Conservation (phyloP, 2,329 filamentous ascomycete genomes). For the Talaromyces pinophilus region DNA sequence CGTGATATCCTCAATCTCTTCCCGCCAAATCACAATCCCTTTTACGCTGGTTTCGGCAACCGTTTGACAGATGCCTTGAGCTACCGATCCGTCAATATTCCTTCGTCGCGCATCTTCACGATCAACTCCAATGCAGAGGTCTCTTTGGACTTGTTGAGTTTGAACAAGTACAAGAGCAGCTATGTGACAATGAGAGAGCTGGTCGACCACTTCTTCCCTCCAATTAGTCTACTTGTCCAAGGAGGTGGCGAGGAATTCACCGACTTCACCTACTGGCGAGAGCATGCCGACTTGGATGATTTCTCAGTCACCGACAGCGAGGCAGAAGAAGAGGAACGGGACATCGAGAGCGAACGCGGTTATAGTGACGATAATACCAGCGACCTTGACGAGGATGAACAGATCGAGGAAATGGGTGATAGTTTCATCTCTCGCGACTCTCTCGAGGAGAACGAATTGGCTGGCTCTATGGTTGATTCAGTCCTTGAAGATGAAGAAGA, state of each 20-base stretch:
- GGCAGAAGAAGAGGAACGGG: constrained; percentile 51
- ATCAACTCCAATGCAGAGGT: constrained; percentile 99
- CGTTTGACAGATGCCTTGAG: constrained; percentile 93
- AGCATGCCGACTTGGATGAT: constrained; percentile 79
- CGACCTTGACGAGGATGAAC: constrained; percentile 52
- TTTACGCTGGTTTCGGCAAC: constrained; percentile 97
- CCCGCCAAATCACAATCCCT: constrained; percentile 72
- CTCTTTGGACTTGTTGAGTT: constrained; percentile 79
- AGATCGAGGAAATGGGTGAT: constrained; percentile 41
- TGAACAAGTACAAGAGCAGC: constrained; percentile 94
- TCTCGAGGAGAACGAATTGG: constrained; percentile 50
- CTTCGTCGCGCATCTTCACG: constrained; percentile 90
- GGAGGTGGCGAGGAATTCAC: constrained; percentile 93
- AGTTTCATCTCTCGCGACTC: constrained; percentile 40
- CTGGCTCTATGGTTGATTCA: constrained; percentile 44
- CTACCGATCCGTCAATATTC: constrained; percentile 94
- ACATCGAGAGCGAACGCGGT: constrained; percentile 43
- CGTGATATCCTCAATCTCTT: constrained; percentile 92
- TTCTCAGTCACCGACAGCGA: constrained; percentile 81
- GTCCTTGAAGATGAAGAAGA: constrained; percentile 22
- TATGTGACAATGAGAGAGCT: constrained; percentile 97
- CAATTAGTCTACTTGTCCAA: constrained; percentile 80
- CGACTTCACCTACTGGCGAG: constrained; percentile 96
- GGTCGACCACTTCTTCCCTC: constrained; percentile 97
- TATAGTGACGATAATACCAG: constrained; percentile 55